Percentiles rank a stretch among this genome's conserved stretches.
These are phyloP conservation scores for Botryotinia calthae DNA, from an alignment of 2,329 filamentous ascomycete genomes.

Conservation along the genomic window DNA sequence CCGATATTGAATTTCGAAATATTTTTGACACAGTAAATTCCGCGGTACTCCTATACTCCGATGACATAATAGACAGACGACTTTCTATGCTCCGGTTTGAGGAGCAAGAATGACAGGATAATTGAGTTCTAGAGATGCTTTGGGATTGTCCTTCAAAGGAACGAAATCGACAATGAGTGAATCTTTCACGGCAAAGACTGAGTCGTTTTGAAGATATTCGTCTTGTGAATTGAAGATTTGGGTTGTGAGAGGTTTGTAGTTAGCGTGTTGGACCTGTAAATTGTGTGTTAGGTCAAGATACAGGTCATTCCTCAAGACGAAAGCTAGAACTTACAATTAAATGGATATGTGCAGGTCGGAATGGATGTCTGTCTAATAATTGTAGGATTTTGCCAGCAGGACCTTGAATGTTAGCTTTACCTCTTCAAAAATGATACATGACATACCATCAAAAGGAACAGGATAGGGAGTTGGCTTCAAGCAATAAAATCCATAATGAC, in stretches of 20 bases:
- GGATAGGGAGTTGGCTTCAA: conserved; percentile 45
- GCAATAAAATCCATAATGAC: conserved; percentile 53
- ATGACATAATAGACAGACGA: not conserved
- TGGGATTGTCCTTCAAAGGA: conserved; percentile 42
- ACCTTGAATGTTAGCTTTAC: conserved; percentile 38
- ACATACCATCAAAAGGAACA: conserved; percentile 36
- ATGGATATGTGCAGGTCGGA: conserved; percentile 63
- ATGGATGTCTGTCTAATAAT: conserved; percentile 59
- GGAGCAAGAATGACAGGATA: conserved; percentile 33
- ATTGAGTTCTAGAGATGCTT: conserved; percentile 38
- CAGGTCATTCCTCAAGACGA: not conserved
- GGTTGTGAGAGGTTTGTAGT: conserved; percentile 68
- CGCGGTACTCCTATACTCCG: not conserved
- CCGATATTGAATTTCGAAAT: not conserved
- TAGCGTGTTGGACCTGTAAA: conserved; percentile 27
- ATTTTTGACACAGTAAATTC: not conserved
- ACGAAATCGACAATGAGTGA: conserved; percentile 52
- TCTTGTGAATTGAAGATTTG: conserved; percentile 72
- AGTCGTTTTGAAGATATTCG: conserved; percentile 56
- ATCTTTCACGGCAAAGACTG: conserved; percentile 54
- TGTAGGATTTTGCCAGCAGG: conserved; percentile 57
- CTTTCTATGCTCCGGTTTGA: conserved; percentile 1
- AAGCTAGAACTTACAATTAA: conserved; percentile 47
- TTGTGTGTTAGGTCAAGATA: not conserved
- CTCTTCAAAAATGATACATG: not conserved